Base-by-base conservation (phyloP, 2,329 filamentous ascomycete genomes). In the Alternaria infectoria region DNA sequence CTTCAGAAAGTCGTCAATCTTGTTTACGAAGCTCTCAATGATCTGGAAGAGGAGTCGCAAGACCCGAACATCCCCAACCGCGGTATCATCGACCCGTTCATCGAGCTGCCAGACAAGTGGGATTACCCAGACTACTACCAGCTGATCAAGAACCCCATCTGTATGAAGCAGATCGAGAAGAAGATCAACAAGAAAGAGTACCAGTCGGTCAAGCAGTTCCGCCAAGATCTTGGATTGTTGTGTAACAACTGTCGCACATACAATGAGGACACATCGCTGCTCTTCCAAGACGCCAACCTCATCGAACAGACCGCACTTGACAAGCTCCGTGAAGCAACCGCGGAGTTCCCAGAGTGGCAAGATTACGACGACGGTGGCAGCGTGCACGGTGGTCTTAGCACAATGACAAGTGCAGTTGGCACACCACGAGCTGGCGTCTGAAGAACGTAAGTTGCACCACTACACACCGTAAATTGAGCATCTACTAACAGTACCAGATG, bases 101-200 rank as follows among this genome's bases (percentile, higher is more conserved):
- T 98, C 80, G 94, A 96, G 76, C 85, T 97, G 30, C 95, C 95
- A 1, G 91, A 93, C 44, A 96, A 93, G 83, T 90, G 90, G 62
- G 90, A 95, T 63, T 99, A 96, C 77, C 91, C 93, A 25, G 94
- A 98, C 78, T 99, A 99, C 83, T 99, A 97, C 79, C 83, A 95
- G 77, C 89, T 97, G 79, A 99, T 99, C 79, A 88, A 91, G 76
- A 91, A 90, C 58, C 96, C 96, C 0, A 97, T 99, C 76, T 95
- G 92, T 76, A 97, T 98, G 91, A 96, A 97, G 72, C 90, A 93
- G 79, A 97, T 99, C 75, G 89, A 93, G 78, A 92, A 91, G 78
- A 95, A 93, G 85, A 97, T 99, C 83, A 97, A 97, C 84, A 95
- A 93, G 81, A 93, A 96, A 76, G 93, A 97, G 77, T 99, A 99